Evolutionary conservation across 2,329 filamentous ascomycete species (phyloP).

Genomic region (Periconia sp.): DNA sequence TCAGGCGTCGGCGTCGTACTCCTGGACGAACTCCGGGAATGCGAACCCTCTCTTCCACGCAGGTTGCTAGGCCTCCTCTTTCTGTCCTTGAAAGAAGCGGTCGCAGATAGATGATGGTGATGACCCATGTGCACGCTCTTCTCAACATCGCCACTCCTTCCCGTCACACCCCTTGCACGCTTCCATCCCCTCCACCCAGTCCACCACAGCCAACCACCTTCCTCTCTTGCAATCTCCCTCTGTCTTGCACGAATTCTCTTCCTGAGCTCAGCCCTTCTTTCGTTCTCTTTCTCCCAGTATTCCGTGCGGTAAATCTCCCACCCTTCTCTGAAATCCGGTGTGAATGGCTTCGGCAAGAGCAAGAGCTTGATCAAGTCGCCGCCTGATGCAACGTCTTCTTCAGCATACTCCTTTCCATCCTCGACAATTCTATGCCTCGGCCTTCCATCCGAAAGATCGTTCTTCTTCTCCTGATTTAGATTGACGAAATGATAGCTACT

Average conservation of each 20-base stretch:
- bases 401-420: slow-evolving; percentile 67
- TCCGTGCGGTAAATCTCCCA: slow-evolving; percentile 95
- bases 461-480: slow-evolving; percentile 50
- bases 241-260: slow-evolving; percentile 73
- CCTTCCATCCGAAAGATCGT: slow-evolving; percentile 27
- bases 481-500: slow-evolving; percentile 81
- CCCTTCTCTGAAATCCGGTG: slow-evolving; percentile 90
- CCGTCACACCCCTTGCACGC: slow-evolving; percentile 36
- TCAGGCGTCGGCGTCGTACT: slow-evolving; percentile 42
- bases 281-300: slow-evolving; percentile 97
- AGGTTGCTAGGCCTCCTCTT: slow-evolving; percentile 37
- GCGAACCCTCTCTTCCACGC: slow-evolving; percentile 30
- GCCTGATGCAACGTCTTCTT: slow-evolving; percentile 88
- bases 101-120: slow-evolving; percentile 14
- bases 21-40: slow-evolving; percentile 41
- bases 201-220: slow-evolving; percentile 85
- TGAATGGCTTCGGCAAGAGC: slow-evolving; percentile 92
- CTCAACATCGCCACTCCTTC: slow-evolving; percentile 35
- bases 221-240: slow-evolving; percentile 69
- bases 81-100: slow-evolving; percentile 26
- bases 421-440: slow-evolving; percentile 55
- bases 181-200: slow-evolving; percentile 70
- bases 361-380: slow-evolving; percentile 92
- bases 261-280: slow-evolving; percentile 77
- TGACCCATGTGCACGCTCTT: slow-evolving; percentile 28